Conservation (phyloP, 2,329 filamentous ascomycete genomes). For the Penicillium sp. region DNA sequence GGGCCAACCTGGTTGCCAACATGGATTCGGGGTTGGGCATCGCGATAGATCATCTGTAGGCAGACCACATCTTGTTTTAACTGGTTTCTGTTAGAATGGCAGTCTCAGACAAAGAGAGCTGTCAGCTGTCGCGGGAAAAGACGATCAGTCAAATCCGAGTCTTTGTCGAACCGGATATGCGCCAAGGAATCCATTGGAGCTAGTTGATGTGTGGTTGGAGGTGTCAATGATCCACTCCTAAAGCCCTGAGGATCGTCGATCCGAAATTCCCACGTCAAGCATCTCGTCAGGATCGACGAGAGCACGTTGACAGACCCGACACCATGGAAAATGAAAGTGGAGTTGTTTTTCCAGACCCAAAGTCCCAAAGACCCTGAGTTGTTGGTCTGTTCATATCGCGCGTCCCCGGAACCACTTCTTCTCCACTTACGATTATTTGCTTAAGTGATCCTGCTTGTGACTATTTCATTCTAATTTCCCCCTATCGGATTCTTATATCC, state of each 20-base stretch:
- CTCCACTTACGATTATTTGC: background rate
- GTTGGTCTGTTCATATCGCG: slow-evolving; percentile 7
- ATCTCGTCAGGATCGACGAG: slow-evolving; percentile 10
- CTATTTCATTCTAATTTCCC: background rate
- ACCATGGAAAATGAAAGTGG: slow-evolving; percentile 12
- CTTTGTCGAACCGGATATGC: slow-evolving; percentile 17
- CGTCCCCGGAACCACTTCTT: slow-evolving; percentile 11
- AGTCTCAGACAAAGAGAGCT: background rate
- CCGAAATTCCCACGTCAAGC: slow-evolving; percentile 14
- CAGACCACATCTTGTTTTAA: background rate
- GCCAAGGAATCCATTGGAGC: slow-evolving; percentile 19
- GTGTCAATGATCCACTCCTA: slow-evolving; percentile 18
- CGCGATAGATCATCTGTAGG: background rate
- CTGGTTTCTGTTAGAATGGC: background rate
- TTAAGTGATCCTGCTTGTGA: background rate
- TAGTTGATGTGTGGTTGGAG: slow-evolving; percentile 13
- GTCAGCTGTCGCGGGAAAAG: slow-evolving; percentile 11
- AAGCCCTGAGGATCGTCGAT: slow-evolving; percentile 13
- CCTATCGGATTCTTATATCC: background rate
- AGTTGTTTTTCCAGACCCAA: background rate
- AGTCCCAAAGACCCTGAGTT: background rate
- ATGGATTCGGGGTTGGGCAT: background rate
- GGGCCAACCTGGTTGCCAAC: too few species aligned
- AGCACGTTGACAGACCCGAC: slow-evolving; percentile 12
- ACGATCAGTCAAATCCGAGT: slow-evolving; percentile 19